Evolutionary conservation across 225 moss, liverwort and hornwort species (phyloP), one percentile per base, ranked within the genome.

Genomic region (Neckera pumila): DNA sequence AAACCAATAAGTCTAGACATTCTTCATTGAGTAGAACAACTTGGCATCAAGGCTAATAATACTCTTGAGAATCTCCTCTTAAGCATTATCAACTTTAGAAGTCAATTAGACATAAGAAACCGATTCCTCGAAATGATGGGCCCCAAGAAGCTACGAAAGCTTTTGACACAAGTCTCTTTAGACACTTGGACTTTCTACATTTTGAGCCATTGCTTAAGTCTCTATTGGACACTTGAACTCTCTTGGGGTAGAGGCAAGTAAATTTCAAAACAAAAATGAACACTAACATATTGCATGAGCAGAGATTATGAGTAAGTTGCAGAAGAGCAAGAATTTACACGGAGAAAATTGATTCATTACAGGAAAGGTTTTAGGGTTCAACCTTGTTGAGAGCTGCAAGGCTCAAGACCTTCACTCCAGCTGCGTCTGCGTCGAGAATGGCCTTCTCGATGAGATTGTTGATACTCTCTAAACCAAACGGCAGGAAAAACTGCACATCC

Each of bases 311-410:
- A 12, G 17, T 33, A 12, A 42, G 9, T 9, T 49, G 11, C 7
- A 43, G 36, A 69, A 19, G 27, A 36, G 26, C 8, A 36, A 58
- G 34, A 80, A 36, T 27, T 56, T 45, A 19, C 45, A 27, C 2
- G 70, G 27, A 79, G 36, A 17, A 25, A 26, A 57, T 27, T 20
- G 49, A n/a, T 74, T n/a, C 13, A 62, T 10, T 34, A n/a, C 15
- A 56, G 33, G 22, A 56, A 78, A 33, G 38, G 34, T 16, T 43
- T 42, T 16, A 17, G 17, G 53, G 17, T 62, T 73, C 60, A 11
- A 95, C 95, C 95, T 95, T 95, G 89, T 95, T 95, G 43, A 95
- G 93, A 76, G 95, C 95, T 85, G 93, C 95, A 70, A 95, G 93
- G 81, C 95, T 95, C 14, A 95, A 53, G 60, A 95, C 95, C 79